Percentiles rank a stretch among this genome's conserved stretches.
Conservation (phyloP, 805 yeast genomes). For the Ogataea pilisensis region DNA sequence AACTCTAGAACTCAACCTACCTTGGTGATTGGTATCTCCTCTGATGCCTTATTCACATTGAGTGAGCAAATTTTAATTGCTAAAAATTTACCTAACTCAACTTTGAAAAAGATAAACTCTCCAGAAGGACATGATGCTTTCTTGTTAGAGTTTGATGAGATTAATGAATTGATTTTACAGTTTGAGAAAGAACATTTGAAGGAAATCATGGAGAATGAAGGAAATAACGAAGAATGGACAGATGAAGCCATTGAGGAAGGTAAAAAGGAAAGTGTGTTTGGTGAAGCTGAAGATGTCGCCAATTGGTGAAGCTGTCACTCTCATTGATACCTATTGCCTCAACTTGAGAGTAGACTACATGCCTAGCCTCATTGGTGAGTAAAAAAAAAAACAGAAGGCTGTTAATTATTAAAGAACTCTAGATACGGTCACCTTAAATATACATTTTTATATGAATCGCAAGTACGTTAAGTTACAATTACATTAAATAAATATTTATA, state of each 20-base stretch:
- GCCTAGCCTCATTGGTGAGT: no score
- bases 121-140: conserved; percentile 99
- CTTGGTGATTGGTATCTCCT: conserved; percentile 79
- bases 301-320: conserved; percentile 82
- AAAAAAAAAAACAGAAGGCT: no score
- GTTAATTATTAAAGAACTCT: no score
- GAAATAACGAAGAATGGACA: conserved; percentile 43
- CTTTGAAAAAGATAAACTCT: conserved; percentile 69
- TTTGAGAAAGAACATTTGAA: conserved; percentile 59
- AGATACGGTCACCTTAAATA: no score
- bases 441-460: no score
- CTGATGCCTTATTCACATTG: conserved; percentile 90
- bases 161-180: conserved; percentile 63
- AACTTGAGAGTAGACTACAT: no score
- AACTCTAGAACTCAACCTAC: conserved; percentile 66
- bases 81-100: conserved; percentile 63
- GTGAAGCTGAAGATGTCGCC: conserved; percentile 95
- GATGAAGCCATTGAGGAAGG: conserved; percentile 38
- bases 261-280: conserved; percentile 70
- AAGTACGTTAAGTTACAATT: no score
- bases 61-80: conserved; percentile 88
- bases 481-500: no score
- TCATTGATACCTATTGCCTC: no score
- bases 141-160: conserved; percentile 78
- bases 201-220: conserved; percentile 54